Evolutionary conservation across 2,329 filamentous ascomycete genomes (phyloP), one percentile per base, ranked within the genome.

Genomic region (Scytalidium sp.): DNA sequence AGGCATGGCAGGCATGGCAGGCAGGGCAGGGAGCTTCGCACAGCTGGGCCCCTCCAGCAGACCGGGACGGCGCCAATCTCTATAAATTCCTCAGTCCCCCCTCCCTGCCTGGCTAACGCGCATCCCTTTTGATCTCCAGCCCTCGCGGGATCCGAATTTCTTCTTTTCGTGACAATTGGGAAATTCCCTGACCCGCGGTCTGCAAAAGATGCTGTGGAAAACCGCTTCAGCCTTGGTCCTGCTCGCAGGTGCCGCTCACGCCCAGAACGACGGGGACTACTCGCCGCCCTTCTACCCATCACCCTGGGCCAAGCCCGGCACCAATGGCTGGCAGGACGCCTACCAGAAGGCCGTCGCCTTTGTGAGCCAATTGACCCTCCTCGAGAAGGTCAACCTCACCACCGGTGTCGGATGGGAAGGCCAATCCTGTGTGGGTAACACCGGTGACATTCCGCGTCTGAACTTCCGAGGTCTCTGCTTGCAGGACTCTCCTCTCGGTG

Each of bases 351-450:
- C 88, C 1, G 77, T 83, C 51, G 67, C 72, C 3, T 69, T 92
- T 20, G 88, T 93, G 15, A 80, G 81, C 51, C 78, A 81, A 43
- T 88, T 93, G 81, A 92, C 87, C 0, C 67, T 93, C 49, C 86
- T 87, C 2, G 88, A 93, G 66, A 93, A 93, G 71, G 90, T 97
- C 70, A 97, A 97, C 68, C 69, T 99, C 55, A 97, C 94, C 2
- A 97, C 92, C 1, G 93, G 93, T 67, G 85, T 86, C 19, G 64
- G 64, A 20, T 67, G 63, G 62, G 53, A 62, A 36, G 61, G 57
- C 1, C 59, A 63, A 40, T 36, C 53, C 27, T 66, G 64, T 49
- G 62, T 66, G 20, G 64, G 64, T 21, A 65, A 65, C 43, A 64
- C 62, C 20, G 64, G 63, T 8, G 51, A 57, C 10, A 62, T 67